Evolutionary conservation across 75 land plant species (phyloP).

Genomic region (Isoetes taiwanensis): DNA sequence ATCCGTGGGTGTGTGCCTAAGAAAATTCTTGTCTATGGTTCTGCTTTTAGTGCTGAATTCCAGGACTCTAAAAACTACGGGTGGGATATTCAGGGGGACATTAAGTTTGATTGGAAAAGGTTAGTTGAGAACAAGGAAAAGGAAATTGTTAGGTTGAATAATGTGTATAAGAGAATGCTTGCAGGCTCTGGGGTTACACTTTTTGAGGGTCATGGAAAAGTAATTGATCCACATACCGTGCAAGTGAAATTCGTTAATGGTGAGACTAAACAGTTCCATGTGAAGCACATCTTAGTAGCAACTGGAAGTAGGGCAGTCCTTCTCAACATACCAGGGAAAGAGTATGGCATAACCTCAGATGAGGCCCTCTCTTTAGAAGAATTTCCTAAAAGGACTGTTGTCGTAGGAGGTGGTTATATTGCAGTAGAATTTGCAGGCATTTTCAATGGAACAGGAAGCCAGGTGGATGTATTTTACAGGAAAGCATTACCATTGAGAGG

Average conservation of each 20-base stretch:
- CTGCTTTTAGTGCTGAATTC: constrained; percentile 63
- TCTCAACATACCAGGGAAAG: constrained; percentile 77
- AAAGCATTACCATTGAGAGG: constrained; percentile 82
- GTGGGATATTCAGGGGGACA: constrained; percentile 66
- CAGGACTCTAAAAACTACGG: constrained; percentile 84
- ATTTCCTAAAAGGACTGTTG: constrained; percentile 63
- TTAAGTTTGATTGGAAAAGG: constrained; percentile 74
- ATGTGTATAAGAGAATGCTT: constrained; percentile 71
- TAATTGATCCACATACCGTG: constrained; percentile 70
- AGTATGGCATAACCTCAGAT: constrained; percentile 84
- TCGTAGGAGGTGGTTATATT: constrained; percentile 92
- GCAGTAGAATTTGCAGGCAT: constrained; percentile 97
- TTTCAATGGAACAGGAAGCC: constrained; percentile 75
- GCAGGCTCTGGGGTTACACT: constrained; percentile 65
- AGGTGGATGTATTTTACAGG: constrained; percentile 69
- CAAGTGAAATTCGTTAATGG: constrained; percentile 61
- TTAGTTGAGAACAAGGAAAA: constrained; percentile 88
- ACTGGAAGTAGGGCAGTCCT: constrained; percentile 79
- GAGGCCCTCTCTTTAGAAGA: constrained; percentile 88
- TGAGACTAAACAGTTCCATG: constrained; percentile 30
- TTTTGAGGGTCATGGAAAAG: constrained; percentile 66
- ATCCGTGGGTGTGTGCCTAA: constrained; percentile 98
- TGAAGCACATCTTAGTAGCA: constrained; percentile 83
- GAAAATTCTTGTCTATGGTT: constrained; percentile 89
- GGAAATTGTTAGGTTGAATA: constrained; percentile 76